These are phyloP conservation scores for Rhododendron williamsianum DNA, from an alignment of 148 eudicot genomes.

Conservation along the genomic window DNA sequence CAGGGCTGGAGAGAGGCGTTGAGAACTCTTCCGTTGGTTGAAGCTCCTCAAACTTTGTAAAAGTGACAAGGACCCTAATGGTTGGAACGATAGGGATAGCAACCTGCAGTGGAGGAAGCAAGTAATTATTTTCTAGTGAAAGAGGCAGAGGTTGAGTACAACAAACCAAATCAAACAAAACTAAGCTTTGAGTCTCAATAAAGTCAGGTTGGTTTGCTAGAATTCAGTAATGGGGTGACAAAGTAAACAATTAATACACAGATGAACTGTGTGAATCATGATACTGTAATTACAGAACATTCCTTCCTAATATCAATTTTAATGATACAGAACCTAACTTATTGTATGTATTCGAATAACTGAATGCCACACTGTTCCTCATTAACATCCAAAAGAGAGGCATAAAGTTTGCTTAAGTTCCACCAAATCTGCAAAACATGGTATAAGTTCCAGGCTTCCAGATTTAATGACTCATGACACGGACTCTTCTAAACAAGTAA, in stretches of 20 bases:
- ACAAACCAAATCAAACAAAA: background rate
- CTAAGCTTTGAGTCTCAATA: background rate
- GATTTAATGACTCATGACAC: background rate
- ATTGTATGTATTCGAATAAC: background rate
- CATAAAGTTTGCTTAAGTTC: background rate
- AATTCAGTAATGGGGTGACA: background rate
- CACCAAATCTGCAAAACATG: background rate
- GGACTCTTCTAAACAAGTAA: background rate
- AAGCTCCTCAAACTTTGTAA: slow-evolving; percentile 91
- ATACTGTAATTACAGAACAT: background rate
- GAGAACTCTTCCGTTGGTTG: slow-evolving; percentile 74
- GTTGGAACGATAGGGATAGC: slow-evolving; percentile 97
- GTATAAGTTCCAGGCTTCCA: background rate
- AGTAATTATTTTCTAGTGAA: background rate
- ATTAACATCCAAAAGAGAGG: background rate
- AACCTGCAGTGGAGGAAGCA: slow-evolving; percentile 42
- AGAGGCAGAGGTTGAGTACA: background rate
- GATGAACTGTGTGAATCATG: background rate
- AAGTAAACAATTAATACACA: background rate
- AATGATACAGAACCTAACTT: background rate
- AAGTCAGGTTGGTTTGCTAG: background rate
- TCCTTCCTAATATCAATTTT: background rate
- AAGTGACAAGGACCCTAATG: slow-evolving; percentile 81
- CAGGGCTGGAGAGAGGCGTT: slow-evolving; percentile 88
- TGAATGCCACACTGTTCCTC: background rate